Conservation (phyloP, 225 moss, liverwort and hornwort genomes). For the Physcomitrellopsis africana region DNA sequence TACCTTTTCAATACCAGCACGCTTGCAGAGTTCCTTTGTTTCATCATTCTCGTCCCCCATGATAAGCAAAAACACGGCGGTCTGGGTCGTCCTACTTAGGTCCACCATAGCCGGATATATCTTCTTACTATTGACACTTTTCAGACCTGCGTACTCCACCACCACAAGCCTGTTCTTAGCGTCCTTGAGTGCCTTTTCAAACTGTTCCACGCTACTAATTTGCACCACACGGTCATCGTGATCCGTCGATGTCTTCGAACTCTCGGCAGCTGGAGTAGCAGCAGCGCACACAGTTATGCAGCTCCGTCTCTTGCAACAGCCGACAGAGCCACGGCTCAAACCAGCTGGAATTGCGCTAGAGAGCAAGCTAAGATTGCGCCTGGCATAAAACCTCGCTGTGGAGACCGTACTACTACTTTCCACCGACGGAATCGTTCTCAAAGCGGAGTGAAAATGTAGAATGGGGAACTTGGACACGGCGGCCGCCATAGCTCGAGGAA, state of each 20-base stretch:
- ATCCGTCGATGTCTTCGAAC: conserved; percentile 15
- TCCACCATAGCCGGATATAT: conserved; percentile 99
- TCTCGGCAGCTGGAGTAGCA: conserved; percentile 32
- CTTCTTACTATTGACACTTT: conserved; percentile 63
- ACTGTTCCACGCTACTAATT: conserved; percentile 62
- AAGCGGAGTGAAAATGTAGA: conserved; percentile 7
- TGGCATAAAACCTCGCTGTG: conserved; percentile 14
- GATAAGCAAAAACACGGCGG: conserved; percentile 84
- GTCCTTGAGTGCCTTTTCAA: conserved; percentile 66
- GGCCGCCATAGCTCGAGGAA: conserved; percentile 35
- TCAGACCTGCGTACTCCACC: conserved; percentile 84
- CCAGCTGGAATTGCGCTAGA: not conserved
- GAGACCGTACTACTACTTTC: not conserved
- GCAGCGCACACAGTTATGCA: conserved; percentile 27
- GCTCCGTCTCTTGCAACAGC: conserved; percentile 16
- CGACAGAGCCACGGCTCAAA: not conserved
- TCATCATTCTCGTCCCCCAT: conserved; percentile 85
- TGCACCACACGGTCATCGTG: conserved; percentile 66
- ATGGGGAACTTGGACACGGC: conserved; percentile 40
- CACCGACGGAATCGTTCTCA: not conserved
- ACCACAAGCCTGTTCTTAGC: conserved; percentile 88
- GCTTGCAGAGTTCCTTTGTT: conserved; percentile 66
- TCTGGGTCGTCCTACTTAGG: conserved; percentile 73
- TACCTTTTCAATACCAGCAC: conserved; percentile 73
- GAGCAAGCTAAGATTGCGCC: conserved; percentile 7